A percentile compares a stretch with the other conserved stretches of the same genome.
Evolutionary conservation across 192 early-diverging fungal genomes (phyloP).

Genomic region (Podila minutissima): DNA sequence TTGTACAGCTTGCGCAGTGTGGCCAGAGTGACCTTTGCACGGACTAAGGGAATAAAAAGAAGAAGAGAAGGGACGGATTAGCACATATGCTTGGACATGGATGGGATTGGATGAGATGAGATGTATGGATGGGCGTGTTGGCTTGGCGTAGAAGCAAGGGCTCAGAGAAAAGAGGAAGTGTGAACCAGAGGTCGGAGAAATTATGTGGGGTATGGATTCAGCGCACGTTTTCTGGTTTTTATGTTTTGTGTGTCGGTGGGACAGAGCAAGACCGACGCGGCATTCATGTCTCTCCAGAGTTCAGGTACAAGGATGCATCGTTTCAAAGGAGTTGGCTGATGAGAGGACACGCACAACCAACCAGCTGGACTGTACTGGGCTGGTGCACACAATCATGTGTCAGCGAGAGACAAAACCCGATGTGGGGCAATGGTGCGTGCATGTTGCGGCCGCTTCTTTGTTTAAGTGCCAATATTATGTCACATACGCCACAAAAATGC

Average conservation of each 20-base stretch:
- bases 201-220: too few relatives aligned
- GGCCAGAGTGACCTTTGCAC: conserved; percentile 88
- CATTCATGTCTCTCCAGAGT: too few relatives aligned
- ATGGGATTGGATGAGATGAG: neutral
- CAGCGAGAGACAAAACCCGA: neutral
- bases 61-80: neutral
- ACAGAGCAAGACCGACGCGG: neutral
- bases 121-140: neutral
- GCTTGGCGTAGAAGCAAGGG: neutral
- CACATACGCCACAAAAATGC: too few relatives aligned
- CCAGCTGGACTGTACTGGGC: neutral
- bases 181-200: neutral
- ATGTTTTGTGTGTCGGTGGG: neutral
- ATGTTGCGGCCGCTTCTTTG: neutral
- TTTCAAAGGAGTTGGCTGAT: neutral
- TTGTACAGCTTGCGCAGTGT: conserved; percentile 81
- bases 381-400: too few relatives aligned
- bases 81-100: neutral
- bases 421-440: neutral
- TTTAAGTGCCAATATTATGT: neutral
- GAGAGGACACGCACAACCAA: neutral
- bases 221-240: too few relatives aligned
- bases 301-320: too few relatives aligned
- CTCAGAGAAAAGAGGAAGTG: neutral
- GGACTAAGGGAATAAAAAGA: conserved; percentile 30